Evolutionary conservation across 768 basidiomycete genomes (phyloP).

Genomic region (Candolleomyces efflorescens): DNA sequence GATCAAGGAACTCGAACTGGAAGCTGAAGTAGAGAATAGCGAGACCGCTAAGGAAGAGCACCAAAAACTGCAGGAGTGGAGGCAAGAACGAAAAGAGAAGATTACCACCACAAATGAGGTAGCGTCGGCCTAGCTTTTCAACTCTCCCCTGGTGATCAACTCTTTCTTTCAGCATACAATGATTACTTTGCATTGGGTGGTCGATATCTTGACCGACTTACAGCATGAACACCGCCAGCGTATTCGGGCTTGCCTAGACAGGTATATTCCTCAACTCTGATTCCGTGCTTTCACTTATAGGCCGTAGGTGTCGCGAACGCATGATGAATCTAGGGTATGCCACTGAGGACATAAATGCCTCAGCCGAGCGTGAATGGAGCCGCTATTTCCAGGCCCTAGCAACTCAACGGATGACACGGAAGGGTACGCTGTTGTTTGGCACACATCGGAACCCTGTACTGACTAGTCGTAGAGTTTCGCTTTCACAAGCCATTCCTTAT

Average conservation of each 20-base stretch:
- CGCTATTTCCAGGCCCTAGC: background rate
- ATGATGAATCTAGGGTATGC: background rate
- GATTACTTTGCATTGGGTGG: background rate
- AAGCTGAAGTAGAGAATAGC: background rate
- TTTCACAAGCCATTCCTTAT: background rate
- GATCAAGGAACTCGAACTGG: background rate
- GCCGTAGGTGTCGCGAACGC: background rate
- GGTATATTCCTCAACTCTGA: background rate
- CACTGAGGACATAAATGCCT: background rate
- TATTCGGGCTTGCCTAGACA: background rate
- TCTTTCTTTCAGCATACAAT: background rate
- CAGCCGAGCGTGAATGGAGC: background rate
- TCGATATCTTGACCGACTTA: background rate
- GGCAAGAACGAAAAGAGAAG: background rate
- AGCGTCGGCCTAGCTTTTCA: background rate
- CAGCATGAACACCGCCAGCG: background rate
- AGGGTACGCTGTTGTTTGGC: background rate
- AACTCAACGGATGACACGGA: background rate
- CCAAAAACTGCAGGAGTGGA: background rate
- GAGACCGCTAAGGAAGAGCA: background rate
- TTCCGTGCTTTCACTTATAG: background rate
- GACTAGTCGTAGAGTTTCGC: background rate
- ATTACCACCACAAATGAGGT: background rate
- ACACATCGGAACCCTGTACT: background rate
- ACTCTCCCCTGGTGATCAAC: background rate